Base-by-base conservation (phyloP, 2,329 filamentous ascomycete genomes). In the Coniella lustricola region DNA sequence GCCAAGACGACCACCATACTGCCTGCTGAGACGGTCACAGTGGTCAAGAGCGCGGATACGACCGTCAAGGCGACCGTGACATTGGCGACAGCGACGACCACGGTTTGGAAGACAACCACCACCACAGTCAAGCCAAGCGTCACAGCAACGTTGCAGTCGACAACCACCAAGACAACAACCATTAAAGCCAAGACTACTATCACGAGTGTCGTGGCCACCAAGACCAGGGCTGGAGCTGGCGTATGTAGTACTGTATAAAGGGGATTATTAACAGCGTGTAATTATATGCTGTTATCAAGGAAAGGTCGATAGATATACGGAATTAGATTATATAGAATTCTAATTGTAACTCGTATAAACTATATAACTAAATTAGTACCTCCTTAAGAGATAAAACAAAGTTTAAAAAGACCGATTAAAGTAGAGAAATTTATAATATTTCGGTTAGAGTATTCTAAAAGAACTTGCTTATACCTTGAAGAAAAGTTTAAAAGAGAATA, bases 1-100 rank as follows among this genome's bases (percentile, higher is more conserved):
- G 29, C 18, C 34, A 20, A 25, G 33, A 17, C 40, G 9, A 49
- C 47, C 4, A 34, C 42, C 17, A 34, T 31, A 10, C 34, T 39
- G 41, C 37, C 41, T 2, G 35, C 47, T 14, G 17, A 44, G 35
- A 49, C 41, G 17, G 34, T 44, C 31, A 38, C 41, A 4, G 40
- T 39, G 16, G 35, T 31, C 34, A 37, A 44, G 16, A 44, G 34
- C 18, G 17, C 42, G 18, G 21, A 45, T 29, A 45, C 47, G 4
- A 44, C 41, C 4, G 29, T 44, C 41, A 44, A 49, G 35, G 9
- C 18, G 17, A 46, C 44, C 9, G 44, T 46, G 22, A 46, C 44
- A n/a, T 14, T 38, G 36, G 36, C 18, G 36, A 38, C 12, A 21
- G 18, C 36, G 12, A 37, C 34, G 35, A 37, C 34, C 21, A 46